Evolutionary conservation across 352 stramenopile species (phyloP).

Genomic region (Phytophthora brassicae): DNA sequence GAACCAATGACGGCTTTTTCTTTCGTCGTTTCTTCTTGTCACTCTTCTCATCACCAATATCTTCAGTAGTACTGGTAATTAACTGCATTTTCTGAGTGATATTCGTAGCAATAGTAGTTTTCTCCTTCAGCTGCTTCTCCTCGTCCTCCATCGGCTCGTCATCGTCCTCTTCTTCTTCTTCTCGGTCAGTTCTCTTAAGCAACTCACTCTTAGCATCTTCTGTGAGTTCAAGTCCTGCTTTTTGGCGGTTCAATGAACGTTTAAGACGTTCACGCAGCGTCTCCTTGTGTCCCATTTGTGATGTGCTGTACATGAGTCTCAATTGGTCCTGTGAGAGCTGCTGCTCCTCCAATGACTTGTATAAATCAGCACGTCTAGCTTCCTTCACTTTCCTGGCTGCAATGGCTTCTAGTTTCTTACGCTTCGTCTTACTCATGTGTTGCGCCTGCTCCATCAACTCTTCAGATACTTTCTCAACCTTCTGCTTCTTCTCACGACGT

Average conservation of each 20-base stretch:
- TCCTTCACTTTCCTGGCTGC: constrained; percentile 81
- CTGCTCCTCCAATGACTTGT: constrained; percentile 74
- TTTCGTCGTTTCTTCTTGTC: constrained; percentile 36
- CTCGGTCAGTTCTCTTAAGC: constrained; percentile 42
- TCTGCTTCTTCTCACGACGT: constrained; percentile 51
- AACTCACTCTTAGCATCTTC: constrained; percentile 55
- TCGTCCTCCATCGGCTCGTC: constrained; percentile 17
- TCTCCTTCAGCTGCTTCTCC: constrained; percentile 23
- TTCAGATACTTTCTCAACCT: constrained; percentile 49
- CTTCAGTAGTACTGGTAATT: not conserved
- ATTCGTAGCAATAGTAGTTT: constrained; percentile 14
- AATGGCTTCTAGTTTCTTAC: constrained; percentile 78
- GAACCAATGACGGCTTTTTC: constrained; percentile 29
- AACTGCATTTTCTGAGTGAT: not conserved
- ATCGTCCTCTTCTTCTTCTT: constrained; percentile 17
- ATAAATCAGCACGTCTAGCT: constrained; percentile 65
- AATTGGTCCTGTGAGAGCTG: constrained; percentile 66
- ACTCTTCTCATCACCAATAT: constrained; percentile 9
- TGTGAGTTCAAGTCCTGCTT: constrained; percentile 66
- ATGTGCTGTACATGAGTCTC: constrained; percentile 76
- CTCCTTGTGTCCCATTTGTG: constrained; percentile 80
- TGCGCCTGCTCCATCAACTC: constrained; percentile 64
- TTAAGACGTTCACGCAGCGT: constrained; percentile 78
- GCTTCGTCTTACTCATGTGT: constrained; percentile 81
- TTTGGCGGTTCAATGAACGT: constrained; percentile 75